Base-by-base conservation (phyloP, 78 protist species). In the Dictyostelium citrinum region DNA sequence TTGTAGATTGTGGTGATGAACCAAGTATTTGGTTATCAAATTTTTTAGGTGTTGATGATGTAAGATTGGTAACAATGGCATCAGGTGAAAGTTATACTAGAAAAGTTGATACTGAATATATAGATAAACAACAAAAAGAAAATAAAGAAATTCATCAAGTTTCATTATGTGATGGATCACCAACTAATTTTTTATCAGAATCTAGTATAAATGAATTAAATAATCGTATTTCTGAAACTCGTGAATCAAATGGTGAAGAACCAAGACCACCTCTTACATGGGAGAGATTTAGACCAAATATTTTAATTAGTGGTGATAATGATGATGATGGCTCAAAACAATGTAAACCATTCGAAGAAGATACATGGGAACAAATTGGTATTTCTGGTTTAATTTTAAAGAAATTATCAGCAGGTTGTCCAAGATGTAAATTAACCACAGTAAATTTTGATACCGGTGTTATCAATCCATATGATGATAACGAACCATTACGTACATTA, bases 261-360 rank as follows among this genome's bases (percentile, higher is more conserved):
- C 17, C 35, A 43, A 33, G 68, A 81, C 29, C 33, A 10, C 45
- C 37, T 33, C 35, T 86, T 17, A 61, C 81, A 41, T 14, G 24
- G 49, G 43, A 77, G 46, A 61, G 80, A 9, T 86, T 58, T 29
- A 80, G 92, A 76, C 92, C 92, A n/a, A 86, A 86, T 71, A 5
- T 86, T 8, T 27, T 86, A 12, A 11, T 86, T 20, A 24, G 37
- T 64, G 41, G 37, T 27, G n/a, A 7, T 11, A 3, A 1, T 35
- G n/a, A n/a, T n/a, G n/a, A n/a, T n/a, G n/a, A n/a, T n/a, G n/a
- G n/a, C n/a, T n/a, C n/a, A n/a, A n/a, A n/a, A n/a, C n/a, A n/a
- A n/a, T n/a, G n/a, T n/a, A 4, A 11, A 5, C 78, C 92, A 27
- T 86, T 35, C 22, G 84, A 86, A 64, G 92, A 86, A 22, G 92